Evolutionary conservation across 345 rosid genomes (phyloP), one percentile per base, ranked within the genome.

Genomic region (Populus ilicifolia): DNA sequence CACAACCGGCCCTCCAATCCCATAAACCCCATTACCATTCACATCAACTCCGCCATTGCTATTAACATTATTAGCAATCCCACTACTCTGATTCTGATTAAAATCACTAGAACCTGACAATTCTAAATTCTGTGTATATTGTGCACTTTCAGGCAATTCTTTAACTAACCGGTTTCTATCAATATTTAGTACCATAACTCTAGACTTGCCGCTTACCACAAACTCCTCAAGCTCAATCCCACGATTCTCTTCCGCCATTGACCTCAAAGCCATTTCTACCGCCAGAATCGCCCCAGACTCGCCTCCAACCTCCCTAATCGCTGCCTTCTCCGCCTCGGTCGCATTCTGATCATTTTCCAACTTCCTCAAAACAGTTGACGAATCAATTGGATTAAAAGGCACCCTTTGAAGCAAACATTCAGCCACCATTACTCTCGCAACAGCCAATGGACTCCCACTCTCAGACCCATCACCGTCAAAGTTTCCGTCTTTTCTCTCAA

Each of bases 351-450:
- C 95, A 75, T 91, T 92, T 92, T 96, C 99, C 79, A 96, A 78
- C 90, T 96, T 96, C 84, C 98, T 89, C 71, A 89, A 82, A 65
- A 96, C 87, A 43, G 89, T 93, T 1, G 93, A 87, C 9, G 98
- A 96, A 80, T 93, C 99, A 6, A 90, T 91, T 10, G 93, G 80
- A 4, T 86, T 80, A 82, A 89, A 96, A 0, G 98, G 98, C 18
- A 89, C 97, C 78, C 97, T 79, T 80, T 89, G 95, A 77, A 92
- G 83, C 82, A 96, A 84, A 77, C 95, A 89, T 33, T 84, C 92
- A 0, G 99, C 97, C n/a, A 96, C 99, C 93, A 89, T 87, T 2
- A 94, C 93, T 84, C 98, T 83, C 67, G 92, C 97, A 14, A 87
- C 81, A 5, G 87, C 81, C 84, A 91, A 78, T 18, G 97, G 92